Evolutionary conservation across 2,329 filamentous ascomycete genomes (phyloP), one percentile per base, ranked within the genome.

Genomic region (Fusarium ramigenum): DNA sequence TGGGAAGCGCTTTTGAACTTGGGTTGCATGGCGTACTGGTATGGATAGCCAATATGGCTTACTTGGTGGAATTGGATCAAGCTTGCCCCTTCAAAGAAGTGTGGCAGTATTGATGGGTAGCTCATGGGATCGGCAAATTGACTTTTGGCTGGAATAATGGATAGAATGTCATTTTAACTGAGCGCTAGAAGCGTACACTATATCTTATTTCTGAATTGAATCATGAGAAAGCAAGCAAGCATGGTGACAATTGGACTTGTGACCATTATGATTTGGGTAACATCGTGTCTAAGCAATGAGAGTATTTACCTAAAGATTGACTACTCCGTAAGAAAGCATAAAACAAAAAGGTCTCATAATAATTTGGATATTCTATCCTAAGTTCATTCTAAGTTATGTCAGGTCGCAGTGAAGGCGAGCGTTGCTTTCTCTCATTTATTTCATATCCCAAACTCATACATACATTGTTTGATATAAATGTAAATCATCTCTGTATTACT

Each of bases 1-100:
- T 64, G 43, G 70, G 54, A 68, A 74, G 71, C 63, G 70, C 37
- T 69, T 74, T 58, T 52, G 70, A 42, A 53, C 59, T 66, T 50
- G 63, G 57, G 52, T 68, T 70, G 68, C 71, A 72, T 60, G 71
- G 71, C 71, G 71, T 74, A 61, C 59, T 73, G 67, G 63, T 74
- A 61, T 57, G 70, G 69, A 66, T n/a, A 69, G 71, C 46, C 40
- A 23, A 60, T 36, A 59, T 37, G 59, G 59, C 59, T 70, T 21
- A 42, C 25, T 56, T 46, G 56, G 37, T 47, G 44, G 62, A 21
- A 72, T 64, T 53, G 54, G 43, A 57, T 57, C 47, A 54, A 49
- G 53, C 42, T 40, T 63, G 52, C 43, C 47, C 42, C 54, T 43
- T 67, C 23, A 23, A 58, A 49, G 59, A 69, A 53, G 40, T 43